Base-by-base conservation (phyloP, 2,329 filamentous ascomycete species). In the Juglanconis sp. region DNA sequence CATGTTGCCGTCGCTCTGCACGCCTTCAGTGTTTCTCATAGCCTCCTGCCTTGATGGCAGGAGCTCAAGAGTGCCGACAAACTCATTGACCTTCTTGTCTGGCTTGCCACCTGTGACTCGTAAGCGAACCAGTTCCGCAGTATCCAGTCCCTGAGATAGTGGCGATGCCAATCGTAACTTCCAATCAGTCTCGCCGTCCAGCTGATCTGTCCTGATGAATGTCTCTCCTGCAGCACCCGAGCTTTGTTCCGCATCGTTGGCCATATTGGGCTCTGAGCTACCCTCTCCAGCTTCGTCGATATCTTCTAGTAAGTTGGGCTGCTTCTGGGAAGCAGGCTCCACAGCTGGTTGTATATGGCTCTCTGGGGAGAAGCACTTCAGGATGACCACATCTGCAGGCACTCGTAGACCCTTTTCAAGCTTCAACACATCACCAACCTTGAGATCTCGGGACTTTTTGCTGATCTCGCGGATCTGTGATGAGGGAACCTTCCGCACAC, bases 161-260 rank as follows among this genome's bases (percentile, higher is more conserved):
- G 91, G 86, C 11, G 92, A 95, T 1, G 95, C 92, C 40, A 98
- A 75, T 35, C 96, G 88, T 59, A 99, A 79, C 76, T 99, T 99
- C 96, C 95, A 99, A 71, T 99, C 95, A 0, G 95, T 99, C 76
- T 99, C 95, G 67, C 95, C 95, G 69, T 99, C 95, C 9, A 99
- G 82, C 71, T 99, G 95, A 73, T 99, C 95, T 2, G 96, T 99
- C 62, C 95, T 86, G 70, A 99, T 98, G 69, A 99, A 99, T 0
- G 94, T 94, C 75, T 99, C 96, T 34, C 92, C 92, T 32, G 81
- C 80, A n/a, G 82, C 75, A 17, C 76, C 74, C 11, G 73, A 73
- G 38, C 64, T 68, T 51, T 72, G 68, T 40, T 68, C 65, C 35
- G 68, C 66, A 2, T 66, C 31, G 10, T 70, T 69, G 46, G 66